These are phyloP conservation scores for Calendula officinalis DNA, from an alignment of 129 eudicot genomes.

Conservation along the genomic window DNA sequence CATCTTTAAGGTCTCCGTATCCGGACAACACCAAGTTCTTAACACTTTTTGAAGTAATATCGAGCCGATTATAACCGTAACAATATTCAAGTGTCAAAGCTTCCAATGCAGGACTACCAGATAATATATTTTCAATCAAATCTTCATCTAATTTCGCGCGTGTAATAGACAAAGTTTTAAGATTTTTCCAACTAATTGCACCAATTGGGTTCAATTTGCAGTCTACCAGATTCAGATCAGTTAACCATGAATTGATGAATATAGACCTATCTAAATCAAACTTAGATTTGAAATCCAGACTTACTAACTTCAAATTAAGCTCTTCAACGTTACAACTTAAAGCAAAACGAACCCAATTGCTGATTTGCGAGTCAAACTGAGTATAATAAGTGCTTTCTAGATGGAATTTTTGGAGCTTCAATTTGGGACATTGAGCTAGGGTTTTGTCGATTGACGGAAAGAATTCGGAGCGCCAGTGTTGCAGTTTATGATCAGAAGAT, in stretches of 20 bases:
- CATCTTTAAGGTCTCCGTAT: background rate
- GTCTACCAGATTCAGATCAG: conserved; percentile 9
- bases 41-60: conserved; percentile 20
- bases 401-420: background rate
- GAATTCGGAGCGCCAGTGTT: background rate
- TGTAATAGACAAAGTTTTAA: conserved; percentile 6
- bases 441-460: conserved; percentile 15
- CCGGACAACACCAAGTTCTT: conserved; percentile 25
- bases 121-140: conserved; percentile 26
- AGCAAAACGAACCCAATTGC: conserved; percentile 20
- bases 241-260: conserved; percentile 17
- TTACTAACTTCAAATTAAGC: background rate
- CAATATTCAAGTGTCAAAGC: conserved; percentile 2
- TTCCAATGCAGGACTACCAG: conserved; percentile 22
- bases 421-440: conserved; percentile 19
- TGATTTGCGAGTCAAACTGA: background rate
- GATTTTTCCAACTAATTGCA: conserved; percentile 15
- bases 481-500: no score
- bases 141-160: background rate
- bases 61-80: conserved; percentile 14
- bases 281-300: background rate
- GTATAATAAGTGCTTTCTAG: background rate
- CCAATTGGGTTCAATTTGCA: conserved; percentile 8
- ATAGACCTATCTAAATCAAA: conserved; percentile 6
- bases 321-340: conserved; percentile 8